Conservation (phyloP, 805 yeast species). For the Blastobotrys muscicola region DNA sequence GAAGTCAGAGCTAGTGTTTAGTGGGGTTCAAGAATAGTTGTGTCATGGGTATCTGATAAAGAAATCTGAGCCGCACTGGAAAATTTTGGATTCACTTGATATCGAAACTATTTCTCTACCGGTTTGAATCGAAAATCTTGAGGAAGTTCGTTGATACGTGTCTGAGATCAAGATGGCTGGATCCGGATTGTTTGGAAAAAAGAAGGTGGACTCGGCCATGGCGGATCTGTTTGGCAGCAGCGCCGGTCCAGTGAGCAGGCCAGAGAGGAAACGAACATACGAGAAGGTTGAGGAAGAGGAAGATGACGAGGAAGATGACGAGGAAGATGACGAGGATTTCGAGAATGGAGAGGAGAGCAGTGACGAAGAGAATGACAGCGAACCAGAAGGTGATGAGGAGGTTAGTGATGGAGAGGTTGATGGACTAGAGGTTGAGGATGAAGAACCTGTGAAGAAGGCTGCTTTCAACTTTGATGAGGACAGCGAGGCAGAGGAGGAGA, state of each 20-base stretch:
- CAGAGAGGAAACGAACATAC: neutral
- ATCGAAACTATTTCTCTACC: no score
- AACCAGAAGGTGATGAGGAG: conserved; percentile 22
- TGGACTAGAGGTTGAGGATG: conserved; percentile 48
- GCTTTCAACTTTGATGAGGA: conserved; percentile 17
- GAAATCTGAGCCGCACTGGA: no score
- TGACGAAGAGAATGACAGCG: conserved; percentile 23
- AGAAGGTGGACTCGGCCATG: no score
- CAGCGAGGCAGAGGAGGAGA: conserved; percentile 11
- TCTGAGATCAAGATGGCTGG: no score
- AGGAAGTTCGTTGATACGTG: no score
- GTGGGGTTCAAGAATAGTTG: no score
- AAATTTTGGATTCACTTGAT: no score
- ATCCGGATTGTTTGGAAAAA: no score
- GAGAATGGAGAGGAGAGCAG: conserved; percentile 13
- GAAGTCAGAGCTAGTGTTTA: no score
- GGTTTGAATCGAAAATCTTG: no score
- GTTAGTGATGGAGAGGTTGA: conserved; percentile 35
- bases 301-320: conserved; percentile 12
- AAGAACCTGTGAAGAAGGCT: conserved; percentile 41
- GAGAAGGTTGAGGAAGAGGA: conserved; percentile 10
- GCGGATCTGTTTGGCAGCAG: neutral
- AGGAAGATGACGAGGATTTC: conserved; percentile 17
- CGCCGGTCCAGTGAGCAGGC: conserved; percentile 1
- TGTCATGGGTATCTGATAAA: no score